These are phyloP conservation scores for Nakaseomyces glabratus DNA, from an alignment of 1,139 yeast species.

Conservation along the genomic window DNA sequence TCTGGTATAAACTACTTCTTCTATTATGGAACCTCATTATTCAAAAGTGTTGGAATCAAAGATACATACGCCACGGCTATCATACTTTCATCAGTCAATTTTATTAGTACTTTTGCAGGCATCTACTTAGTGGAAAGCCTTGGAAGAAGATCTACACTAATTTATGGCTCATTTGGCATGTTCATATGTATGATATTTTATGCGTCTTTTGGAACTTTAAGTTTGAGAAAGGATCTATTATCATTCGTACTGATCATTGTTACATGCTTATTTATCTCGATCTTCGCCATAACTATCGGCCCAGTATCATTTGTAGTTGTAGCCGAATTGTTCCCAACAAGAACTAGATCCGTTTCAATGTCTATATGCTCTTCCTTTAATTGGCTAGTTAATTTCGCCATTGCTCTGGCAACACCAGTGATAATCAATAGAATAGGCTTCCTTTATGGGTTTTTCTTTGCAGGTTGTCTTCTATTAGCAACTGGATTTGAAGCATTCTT, in stretches of 20 bases:
- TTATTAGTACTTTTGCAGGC: slow-evolving; percentile 64
- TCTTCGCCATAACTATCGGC: slow-evolving; percentile 80
- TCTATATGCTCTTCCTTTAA: slow-evolving; percentile 63
- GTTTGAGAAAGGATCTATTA: slow-evolving; percentile 36
- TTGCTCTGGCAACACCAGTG: slow-evolving; percentile 64
- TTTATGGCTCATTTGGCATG: slow-evolving; percentile 57
- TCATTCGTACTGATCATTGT: slow-evolving; percentile 67
- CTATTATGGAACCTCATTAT: slow-evolving; percentile 49
- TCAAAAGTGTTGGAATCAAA: slow-evolving; percentile 40
- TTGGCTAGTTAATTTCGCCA: slow-evolving; percentile 69
- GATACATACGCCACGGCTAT: slow-evolving; percentile 46
- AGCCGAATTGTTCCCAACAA: slow-evolving; percentile 68
- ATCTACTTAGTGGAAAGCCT: slow-evolving; percentile 56
- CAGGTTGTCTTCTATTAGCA: slow-evolving; percentile 52
- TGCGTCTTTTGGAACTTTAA: slow-evolving; percentile 54
- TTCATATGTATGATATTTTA: slow-evolving; percentile 51
- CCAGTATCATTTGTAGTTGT: slow-evolving; percentile 70
- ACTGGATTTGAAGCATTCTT: slow-evolving; percentile 48
- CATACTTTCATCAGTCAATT: slow-evolving; percentile 65
- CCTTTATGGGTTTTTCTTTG: slow-evolving; percentile 63
- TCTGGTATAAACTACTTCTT: slow-evolving; percentile 52
- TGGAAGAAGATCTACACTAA: slow-evolving; percentile 58
- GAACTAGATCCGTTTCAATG: slow-evolving; percentile 69
- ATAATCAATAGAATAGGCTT: slow-evolving; percentile 45
- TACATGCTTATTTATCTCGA: slow-evolving; percentile 64